Evolutionary conservation across 495 filamentous ascomycete species (phyloP).

Genomic region (Paragyromitra xinjiangensis): DNA sequence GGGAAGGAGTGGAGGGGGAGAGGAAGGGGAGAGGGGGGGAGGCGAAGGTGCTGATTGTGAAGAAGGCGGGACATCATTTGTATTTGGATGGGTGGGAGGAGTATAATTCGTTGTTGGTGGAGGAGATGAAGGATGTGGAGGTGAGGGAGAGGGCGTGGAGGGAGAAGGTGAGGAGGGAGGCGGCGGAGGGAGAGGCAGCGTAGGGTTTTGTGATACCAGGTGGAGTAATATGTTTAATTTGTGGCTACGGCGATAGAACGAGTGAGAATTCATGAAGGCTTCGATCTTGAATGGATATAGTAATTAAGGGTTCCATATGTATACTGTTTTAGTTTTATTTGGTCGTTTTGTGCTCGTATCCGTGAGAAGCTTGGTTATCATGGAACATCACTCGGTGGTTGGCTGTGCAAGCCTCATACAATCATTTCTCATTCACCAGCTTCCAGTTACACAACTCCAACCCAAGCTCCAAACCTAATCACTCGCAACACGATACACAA

Average conservation of each 20-base stretch:
- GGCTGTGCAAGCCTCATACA: neutral
- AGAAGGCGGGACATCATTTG: slow-evolving; percentile 87
- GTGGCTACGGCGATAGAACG: neutral
- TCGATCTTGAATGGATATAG: no score
- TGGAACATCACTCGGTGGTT: no score
- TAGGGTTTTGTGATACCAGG: neutral
- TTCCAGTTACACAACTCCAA: no score
- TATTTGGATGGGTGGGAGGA: slow-evolving; percentile 91
- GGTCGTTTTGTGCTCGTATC: no score
- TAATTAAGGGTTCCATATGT: no score
- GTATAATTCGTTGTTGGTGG: slow-evolving; percentile 79
- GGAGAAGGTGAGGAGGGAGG: slow-evolving; percentile 54
- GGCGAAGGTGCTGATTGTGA: slow-evolving; percentile 84
- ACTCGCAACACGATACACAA: slow-evolving; percentile 57
- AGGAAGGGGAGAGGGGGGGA: slow-evolving; percentile 66
- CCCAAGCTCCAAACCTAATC: neutral
- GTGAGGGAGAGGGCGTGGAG: slow-evolving; percentile 59
- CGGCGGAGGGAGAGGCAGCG: neutral
- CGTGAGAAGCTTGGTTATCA: no score
- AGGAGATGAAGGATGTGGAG: slow-evolving; percentile 81
- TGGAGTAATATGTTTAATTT: neutral
- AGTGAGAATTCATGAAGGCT: no score
- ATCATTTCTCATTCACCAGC: neutral
- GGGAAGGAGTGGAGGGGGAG: slow-evolving; percentile 74
- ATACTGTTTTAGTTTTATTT: no score